A percentile compares a stretch with the other conserved stretches of the same genome.
Evolutionary conservation across 2,329 filamentous ascomycete genomes (phyloP).

Genomic region (Colletotrichum gigasporum): DNA sequence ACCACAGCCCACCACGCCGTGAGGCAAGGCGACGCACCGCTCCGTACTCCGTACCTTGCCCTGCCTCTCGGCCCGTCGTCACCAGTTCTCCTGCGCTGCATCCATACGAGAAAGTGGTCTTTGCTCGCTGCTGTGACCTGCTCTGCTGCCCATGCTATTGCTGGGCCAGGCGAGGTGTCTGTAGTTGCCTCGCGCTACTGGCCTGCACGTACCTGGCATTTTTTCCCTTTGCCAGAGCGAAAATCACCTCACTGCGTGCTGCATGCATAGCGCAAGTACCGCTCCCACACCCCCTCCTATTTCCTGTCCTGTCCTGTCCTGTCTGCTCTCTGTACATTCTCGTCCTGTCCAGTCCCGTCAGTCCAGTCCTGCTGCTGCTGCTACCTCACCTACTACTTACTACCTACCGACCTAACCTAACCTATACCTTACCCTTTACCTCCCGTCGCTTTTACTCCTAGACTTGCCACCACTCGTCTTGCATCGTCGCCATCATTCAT

Average conservation of each 20-base stretch:
- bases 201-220: conserved; percentile 39
- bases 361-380: conserved; percentile 9
- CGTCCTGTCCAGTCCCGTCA: background rate
- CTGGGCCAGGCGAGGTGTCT: background rate
- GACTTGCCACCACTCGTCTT: conserved; percentile 30
- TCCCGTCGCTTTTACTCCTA: conserved; percentile 18
- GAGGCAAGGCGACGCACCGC: background rate
- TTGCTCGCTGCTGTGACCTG: conserved; percentile 5
- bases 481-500: conserved; percentile 34
- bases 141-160: background rate
- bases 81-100: conserved; percentile 11
- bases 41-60: conserved; percentile 6
- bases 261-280: conserved; percentile 31
- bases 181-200: conserved; percentile 32
- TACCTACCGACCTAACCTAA: conserved; percentile 16
- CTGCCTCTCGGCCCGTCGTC: conserved; percentile 27
- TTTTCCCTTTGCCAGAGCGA: conserved; percentile 27
- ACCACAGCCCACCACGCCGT: background rate
- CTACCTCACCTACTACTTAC: conserved; percentile 1
- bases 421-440: conserved; percentile 7
- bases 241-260: conserved; percentile 32
- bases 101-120: conserved; percentile 13
- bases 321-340: conserved; percentile 33
- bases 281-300: conserved; percentile 26
- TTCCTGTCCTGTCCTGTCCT: conserved; percentile 22